These are phyloP conservation scores for Naumovozyma dairenensis DNA, from an alignment of 805 yeast species.

Conservation along the genomic window DNA sequence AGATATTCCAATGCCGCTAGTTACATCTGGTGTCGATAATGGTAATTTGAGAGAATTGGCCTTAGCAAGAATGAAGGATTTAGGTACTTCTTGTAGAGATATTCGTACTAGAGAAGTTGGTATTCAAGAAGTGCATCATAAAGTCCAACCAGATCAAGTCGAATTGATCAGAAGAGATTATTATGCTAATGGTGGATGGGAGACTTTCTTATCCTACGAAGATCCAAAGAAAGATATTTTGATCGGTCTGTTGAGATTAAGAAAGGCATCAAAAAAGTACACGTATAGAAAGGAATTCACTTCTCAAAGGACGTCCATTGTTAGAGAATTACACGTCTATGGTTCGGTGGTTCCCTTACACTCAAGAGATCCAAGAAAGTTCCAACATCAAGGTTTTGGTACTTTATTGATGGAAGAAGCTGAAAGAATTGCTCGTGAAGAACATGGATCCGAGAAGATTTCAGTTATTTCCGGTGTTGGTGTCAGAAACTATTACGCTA, in stretches of 20 bases:
- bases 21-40: conserved; percentile 94
- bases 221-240: conserved; percentile 95
- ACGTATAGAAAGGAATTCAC: conserved; percentile 86
- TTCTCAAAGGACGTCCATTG: conserved; percentile 78
- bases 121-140: conserved; percentile 95
- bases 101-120: conserved; percentile 98
- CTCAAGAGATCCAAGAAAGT: conserved; percentile 92
- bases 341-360: conserved; percentile 97
- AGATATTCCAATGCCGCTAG: conserved; percentile 98
- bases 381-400: conserved; percentile 98
- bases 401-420: conserved; percentile 98
- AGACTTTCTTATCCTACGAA: conserved; percentile 89
- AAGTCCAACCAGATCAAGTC: conserved; percentile 93
- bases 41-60: conserved; percentile 95
- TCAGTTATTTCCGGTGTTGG: conserved; percentile 97
- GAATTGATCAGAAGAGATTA: conserved; percentile 92
- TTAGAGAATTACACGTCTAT: conserved; percentile 94
- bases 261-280: conserved; percentile 81
- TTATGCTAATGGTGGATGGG: conserved; percentile 98
- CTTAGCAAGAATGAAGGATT: conserved; percentile 93
- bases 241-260: conserved; percentile 78
- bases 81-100: conserved; percentile 92
- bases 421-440: conserved; percentile 87
- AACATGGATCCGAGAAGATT: conserved; percentile 84
- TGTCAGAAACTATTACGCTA: conserved; percentile 89